Percentiles rank a stretch among this genome's conserved stretches.
These are phyloP conservation scores for Plasmodium falciparum DNA, from an alignment of 169 alveolate species.

Conservation along the genomic window DNA sequence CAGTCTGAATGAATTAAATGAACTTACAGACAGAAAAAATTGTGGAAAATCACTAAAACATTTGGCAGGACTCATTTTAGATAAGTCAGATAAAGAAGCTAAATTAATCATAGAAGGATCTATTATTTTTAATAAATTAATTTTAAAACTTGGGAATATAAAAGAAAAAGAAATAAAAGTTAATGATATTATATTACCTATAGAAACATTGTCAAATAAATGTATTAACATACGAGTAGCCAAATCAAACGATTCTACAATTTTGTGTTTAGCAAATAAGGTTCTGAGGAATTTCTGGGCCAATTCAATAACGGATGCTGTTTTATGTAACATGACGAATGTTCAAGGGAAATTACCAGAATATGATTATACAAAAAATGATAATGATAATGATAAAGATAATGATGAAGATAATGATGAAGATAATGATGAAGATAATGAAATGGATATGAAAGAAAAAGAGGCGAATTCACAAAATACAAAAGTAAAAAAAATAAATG, in stretches of 20 bases:
- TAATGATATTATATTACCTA: constrained; percentile 78
- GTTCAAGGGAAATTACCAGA: constrained; percentile 65
- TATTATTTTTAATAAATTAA: constrained; percentile 44
- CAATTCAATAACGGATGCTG: constrained; percentile 74
- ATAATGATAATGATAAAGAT: constrained; percentile 6
- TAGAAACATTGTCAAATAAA: constrained; percentile 83
- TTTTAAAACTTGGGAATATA: constrained; percentile 52
- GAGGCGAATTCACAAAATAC: constrained; percentile 3
- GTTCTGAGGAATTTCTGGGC: constrained; percentile 68
- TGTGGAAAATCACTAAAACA: constrained; percentile 72
- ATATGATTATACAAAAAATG: constrained; percentile 27
- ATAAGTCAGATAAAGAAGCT: constrained; percentile 69
- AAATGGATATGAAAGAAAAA: background rate
- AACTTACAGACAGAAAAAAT: constrained; percentile 39
- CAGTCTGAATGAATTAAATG: constrained; percentile 38
- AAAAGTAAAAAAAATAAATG: constrained; percentile 12
- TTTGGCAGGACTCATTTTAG: constrained; percentile 66
- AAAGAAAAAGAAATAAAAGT: constrained; percentile 80
- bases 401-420: background rate
- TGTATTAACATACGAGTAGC: constrained; percentile 82
- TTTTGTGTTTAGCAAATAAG: constrained; percentile 60
- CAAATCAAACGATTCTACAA: constrained; percentile 37
- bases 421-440: constrained; percentile 10
- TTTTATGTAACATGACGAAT: constrained; percentile 59
- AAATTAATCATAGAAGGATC: constrained; percentile 76